Evolutionary conservation across 495 filamentous ascomycete genomes (phyloP).

Genomic region (Penicillium bialowiezense): DNA sequence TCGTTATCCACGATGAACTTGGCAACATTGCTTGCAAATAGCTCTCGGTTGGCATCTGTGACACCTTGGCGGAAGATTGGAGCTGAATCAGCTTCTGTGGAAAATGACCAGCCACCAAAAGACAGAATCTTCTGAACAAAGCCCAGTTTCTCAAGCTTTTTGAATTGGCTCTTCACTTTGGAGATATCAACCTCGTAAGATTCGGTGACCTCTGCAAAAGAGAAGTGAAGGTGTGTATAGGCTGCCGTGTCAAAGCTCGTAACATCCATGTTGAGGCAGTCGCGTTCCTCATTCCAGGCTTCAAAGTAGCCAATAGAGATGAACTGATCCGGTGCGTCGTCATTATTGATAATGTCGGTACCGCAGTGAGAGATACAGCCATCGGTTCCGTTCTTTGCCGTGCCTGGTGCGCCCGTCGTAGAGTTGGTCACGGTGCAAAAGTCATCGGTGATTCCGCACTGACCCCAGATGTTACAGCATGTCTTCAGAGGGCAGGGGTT

Average conservation of each 20-base stretch:
- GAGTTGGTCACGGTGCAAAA: slow-evolving; percentile 38
- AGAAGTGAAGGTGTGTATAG: slow-evolving; percentile 47
- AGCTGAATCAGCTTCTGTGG: slow-evolving; percentile 30
- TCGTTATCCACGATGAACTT: slow-evolving; percentile 29
- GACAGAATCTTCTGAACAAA: slow-evolving; percentile 37
- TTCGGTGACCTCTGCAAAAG: slow-evolving; percentile 38
- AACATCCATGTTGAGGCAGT: slow-evolving; percentile 20
- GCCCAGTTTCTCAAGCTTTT: slow-evolving; percentile 19
- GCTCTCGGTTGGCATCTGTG: slow-evolving; percentile 30
- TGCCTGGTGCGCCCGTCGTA: slow-evolving; percentile 36
- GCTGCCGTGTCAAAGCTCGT: slow-evolving; percentile 10
- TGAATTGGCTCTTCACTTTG: slow-evolving; percentile 13
- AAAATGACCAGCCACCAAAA: slow-evolving; percentile 49
- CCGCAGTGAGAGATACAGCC: slow-evolving; percentile 52
- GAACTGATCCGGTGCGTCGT: not conserved
- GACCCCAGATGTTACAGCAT: slow-evolving; percentile 38
- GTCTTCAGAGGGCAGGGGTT: slow-evolving; percentile 29
- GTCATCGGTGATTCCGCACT: slow-evolving; percentile 46
- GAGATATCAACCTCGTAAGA: slow-evolving; percentile 11
- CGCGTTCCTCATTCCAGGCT: slow-evolving; percentile 2
- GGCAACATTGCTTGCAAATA: slow-evolving; percentile 33
- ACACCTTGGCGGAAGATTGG: slow-evolving; percentile 41
- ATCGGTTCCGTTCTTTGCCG: slow-evolving; percentile 25
- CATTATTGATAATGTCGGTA: slow-evolving; percentile 28
- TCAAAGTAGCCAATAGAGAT: not conserved